Percentiles rank a stretch among this genome's conserved stretches.
Conservation (phyloP, 352 stramenopile genomes). For the Pythium grandisporangium region DNA sequence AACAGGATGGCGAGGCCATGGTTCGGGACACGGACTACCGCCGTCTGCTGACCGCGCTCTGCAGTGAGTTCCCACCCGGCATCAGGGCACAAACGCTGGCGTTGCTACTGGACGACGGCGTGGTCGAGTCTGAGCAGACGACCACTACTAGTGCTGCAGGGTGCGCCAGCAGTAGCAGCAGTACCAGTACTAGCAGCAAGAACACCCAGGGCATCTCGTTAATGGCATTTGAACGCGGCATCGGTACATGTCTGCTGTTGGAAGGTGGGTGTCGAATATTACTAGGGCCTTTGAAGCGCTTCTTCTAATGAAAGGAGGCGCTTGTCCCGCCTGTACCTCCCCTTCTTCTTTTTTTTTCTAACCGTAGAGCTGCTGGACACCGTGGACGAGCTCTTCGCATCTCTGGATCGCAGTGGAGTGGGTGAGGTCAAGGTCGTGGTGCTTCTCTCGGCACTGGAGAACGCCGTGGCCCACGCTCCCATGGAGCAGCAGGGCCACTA, state of each 20-base stretch:
- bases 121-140: neutral
- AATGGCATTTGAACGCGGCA: constrained; percentile 7
- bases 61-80: neutral
- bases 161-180: too few species aligned
- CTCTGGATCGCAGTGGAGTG: constrained; percentile 3
- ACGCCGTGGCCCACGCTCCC: neutral
- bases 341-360: neutral
- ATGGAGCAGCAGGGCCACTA: too few species aligned
- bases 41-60: constrained; percentile 1
- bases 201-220: constrained; percentile 2
- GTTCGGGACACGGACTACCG: too few species aligned
- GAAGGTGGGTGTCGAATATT: constrained; percentile 2
- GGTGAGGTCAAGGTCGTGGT: constrained; percentile 5
- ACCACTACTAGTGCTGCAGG: too few species aligned
- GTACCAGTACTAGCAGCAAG: constrained; percentile 1
- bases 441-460: constrained; percentile 7
- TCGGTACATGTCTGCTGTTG: constrained; percentile 3
- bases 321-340: too few species aligned
- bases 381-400: constrained; percentile 6
- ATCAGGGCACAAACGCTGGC: neutral
- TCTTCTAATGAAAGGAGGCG: too few species aligned
- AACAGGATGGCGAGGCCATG: too few species aligned
- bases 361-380: constrained; percentile 7
- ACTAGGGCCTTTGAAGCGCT: neutral
- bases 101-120: neutral